phyloP scores from a whole-genome alignment of 768 basidiomycete species.

The Lactarius evosmus region DNA sequence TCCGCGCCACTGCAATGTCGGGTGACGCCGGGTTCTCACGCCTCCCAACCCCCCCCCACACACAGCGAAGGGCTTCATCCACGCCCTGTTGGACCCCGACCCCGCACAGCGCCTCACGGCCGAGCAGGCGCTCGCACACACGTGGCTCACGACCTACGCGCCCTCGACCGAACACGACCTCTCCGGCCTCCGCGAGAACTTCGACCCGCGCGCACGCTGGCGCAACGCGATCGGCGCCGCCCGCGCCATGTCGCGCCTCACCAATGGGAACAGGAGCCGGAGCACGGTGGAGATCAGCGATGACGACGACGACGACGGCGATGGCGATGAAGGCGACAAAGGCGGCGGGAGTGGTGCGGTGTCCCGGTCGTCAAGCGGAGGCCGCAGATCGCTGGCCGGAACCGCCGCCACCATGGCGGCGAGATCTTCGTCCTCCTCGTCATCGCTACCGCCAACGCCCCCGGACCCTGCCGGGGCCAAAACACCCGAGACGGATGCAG shows the following conservation, averaged over 20 bases:
- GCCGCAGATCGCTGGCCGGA: background rate
- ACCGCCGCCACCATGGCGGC: no score
- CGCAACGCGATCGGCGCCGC: constrained; percentile 58
- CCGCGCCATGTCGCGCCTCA: constrained; percentile 31
- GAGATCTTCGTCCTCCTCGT: background rate
- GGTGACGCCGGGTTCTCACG: background rate
- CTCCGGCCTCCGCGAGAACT: constrained; percentile 74
- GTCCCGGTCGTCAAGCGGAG: background rate
- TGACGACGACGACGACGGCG: constrained; percentile 2
- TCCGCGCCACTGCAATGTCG: background rate
- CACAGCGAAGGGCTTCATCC: constrained; percentile 83
- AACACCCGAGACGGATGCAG: background rate
- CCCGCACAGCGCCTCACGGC: constrained; percentile 72
- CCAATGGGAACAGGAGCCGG: background rate
- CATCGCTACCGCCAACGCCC: background rate
- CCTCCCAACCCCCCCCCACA: background rate
- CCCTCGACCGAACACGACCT: constrained; percentile 75
- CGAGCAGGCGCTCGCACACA: constrained; percentile 58
- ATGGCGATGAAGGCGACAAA: background rate
- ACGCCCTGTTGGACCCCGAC: constrained; percentile 63
- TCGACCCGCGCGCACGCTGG: constrained; percentile 75
- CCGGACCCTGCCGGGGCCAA: background rate
- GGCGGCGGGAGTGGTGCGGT: background rate
- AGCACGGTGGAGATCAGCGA: background rate
- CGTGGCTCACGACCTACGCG: constrained; percentile 74